Percentiles rank a stretch among this genome's conserved stretches.
These are phyloP conservation scores for Ogataea populi-albae DNA, from an alignment of 805 yeast genomes.

Conservation along the genomic window DNA sequence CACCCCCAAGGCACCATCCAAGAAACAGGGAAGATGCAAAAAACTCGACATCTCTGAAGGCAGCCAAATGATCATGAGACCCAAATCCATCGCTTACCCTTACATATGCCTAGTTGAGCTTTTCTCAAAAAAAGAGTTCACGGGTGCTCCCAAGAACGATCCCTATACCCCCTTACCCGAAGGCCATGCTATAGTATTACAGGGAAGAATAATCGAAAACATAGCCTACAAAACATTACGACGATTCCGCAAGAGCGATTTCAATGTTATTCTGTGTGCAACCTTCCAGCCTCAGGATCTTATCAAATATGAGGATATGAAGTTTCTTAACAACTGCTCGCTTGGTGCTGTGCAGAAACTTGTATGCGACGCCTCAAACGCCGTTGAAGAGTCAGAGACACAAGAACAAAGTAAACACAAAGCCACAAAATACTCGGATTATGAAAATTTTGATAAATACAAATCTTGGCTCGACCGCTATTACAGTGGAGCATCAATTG, in stretches of 20 bases:
- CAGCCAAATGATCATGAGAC: slow-evolving; percentile 13
- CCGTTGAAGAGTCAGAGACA: slow-evolving; percentile 2
- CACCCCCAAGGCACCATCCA: no score
- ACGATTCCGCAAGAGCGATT: slow-evolving; percentile 2
- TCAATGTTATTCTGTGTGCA: slow-evolving; percentile 24
- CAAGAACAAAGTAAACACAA: background rate
- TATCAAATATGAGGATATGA: slow-evolving; percentile 24
- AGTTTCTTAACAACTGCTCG: slow-evolving; percentile 15
- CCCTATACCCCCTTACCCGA: slow-evolving; percentile 24
- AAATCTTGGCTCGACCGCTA: slow-evolving; percentile 23
- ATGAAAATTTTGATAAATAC: slow-evolving; percentile 23
- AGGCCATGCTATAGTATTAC: slow-evolving; percentile 39
- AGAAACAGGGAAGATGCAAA: background rate
- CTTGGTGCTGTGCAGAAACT: slow-evolving; percentile 14
- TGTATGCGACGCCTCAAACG: slow-evolving; percentile 10
- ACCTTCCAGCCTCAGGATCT: slow-evolving; percentile 28
- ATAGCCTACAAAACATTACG: slow-evolving; percentile 33
- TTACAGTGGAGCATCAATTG: slow-evolving; percentile 9
- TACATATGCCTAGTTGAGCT: slow-evolving; percentile 26
- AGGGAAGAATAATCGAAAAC: slow-evolving; percentile 41
- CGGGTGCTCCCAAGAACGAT: background rate
- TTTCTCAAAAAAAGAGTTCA: slow-evolving; percentile 4
- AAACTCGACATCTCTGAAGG: slow-evolving; percentile 1
- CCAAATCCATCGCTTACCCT: slow-evolving; percentile 29
- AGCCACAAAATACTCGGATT: slow-evolving; percentile 11